phyloP scores from a whole-genome alignment of 2,329 filamentous ascomycete genomes.

The Cladophialophora carrionii region DNA sequence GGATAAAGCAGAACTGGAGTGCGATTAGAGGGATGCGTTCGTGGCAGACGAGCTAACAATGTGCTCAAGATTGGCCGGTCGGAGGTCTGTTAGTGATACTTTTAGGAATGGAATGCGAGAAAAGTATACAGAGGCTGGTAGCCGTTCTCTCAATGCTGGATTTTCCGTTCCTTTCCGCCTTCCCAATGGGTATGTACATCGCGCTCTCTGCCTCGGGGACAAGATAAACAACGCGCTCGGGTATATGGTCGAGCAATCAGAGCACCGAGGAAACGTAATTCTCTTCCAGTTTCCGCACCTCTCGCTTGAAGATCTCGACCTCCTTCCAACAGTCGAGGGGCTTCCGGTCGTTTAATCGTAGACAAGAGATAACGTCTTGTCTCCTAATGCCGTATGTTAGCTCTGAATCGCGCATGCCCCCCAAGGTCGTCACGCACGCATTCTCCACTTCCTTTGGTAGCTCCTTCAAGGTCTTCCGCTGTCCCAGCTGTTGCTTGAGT shows the following conservation, averaged over 20 bases:
- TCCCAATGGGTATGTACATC: constrained; percentile 22
- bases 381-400: constrained; percentile 48
- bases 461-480: constrained; percentile 62
- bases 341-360: constrained; percentile 80
- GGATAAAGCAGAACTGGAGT: neutral
- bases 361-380: constrained; percentile 74
- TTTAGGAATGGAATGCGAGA: neutral
- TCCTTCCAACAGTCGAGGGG: constrained; percentile 94
- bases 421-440: constrained; percentile 49
- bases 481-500: constrained; percentile 56
- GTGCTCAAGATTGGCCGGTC: neutral
- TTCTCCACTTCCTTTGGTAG: constrained; percentile 72
- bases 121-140: neutral
- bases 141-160: neutral
- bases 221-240: neutral
- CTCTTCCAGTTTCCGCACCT: constrained; percentile 84
- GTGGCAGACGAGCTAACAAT: neutral
- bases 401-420: neutral
- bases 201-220: neutral
- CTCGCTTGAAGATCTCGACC: constrained; percentile 85
- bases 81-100: neutral
- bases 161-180: neutral
- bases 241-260: constrained; percentile 27
- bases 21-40: neutral
- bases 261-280: constrained; percentile 84